These are phyloP conservation scores for Parastagonospora avenae DNA, from an alignment of 2,329 filamentous ascomycete species.

Conservation along the genomic window DNA sequence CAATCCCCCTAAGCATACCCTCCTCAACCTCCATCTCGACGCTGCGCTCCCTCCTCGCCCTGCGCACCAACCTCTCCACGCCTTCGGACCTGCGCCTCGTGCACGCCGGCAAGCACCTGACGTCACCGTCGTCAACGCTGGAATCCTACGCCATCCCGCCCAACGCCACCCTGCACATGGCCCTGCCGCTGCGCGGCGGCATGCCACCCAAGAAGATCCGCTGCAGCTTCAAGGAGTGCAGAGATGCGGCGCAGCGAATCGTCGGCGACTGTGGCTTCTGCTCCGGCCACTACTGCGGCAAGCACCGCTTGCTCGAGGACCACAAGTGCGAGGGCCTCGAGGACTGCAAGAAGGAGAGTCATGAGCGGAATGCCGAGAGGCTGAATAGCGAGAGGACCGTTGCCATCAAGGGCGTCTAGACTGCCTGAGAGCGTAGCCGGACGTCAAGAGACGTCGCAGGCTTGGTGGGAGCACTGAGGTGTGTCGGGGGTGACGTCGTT, in stretches of 20 bases:
- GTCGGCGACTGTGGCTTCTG: constrained; percentile 97
- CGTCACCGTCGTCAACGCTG: constrained; percentile 50
- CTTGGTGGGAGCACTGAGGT: not conserved
- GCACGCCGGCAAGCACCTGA: constrained; percentile 63
- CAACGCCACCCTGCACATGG: constrained; percentile 60
- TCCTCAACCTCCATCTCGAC: constrained; percentile 60
- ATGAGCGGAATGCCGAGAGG: constrained; percentile 91
- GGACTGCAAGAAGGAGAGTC: constrained; percentile 96
- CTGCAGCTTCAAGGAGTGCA: constrained; percentile 90
- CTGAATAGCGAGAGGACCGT: constrained; percentile 91
- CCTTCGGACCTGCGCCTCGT: constrained; percentile 60
- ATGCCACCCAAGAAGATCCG: constrained; percentile 75
- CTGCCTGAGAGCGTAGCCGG: not conserved
- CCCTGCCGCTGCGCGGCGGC: constrained; percentile 61
- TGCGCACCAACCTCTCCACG: constrained; percentile 59
- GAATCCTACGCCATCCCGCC: constrained; percentile 55
- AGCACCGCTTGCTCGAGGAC: constrained; percentile 90
- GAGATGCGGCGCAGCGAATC: constrained; percentile 84
- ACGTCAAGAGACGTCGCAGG: not conserved
- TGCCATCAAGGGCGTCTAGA: constrained; percentile 87
- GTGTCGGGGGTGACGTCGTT: not conserved
- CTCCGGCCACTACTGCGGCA: constrained; percentile 90
- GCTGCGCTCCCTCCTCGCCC: constrained; percentile 61
- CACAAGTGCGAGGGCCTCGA: constrained; percentile 93
- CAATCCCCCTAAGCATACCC: constrained; percentile 62